Conservation (phyloP, 2,329 filamentous ascomycete genomes). For the Elsinoe perseae region DNA sequence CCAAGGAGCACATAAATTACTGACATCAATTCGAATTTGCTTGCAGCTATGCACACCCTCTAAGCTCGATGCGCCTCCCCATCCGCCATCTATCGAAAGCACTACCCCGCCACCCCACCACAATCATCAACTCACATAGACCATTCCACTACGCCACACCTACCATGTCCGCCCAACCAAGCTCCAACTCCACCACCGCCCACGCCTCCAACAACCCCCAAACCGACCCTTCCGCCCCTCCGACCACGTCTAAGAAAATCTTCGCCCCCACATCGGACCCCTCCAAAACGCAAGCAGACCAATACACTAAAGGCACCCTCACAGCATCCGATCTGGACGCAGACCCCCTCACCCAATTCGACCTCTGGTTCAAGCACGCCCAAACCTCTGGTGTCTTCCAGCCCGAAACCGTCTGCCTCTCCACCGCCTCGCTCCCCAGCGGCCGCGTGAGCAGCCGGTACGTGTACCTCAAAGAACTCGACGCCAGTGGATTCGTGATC, state of each 20-base stretch:
- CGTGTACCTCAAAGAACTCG: constrained; percentile 94
- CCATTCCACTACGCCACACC: neutral
- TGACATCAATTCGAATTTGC: neutral
- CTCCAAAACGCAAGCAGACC: constrained; percentile 58
- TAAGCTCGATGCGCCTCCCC: neutral
- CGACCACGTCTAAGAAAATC: constrained; percentile 32
- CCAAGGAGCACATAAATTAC: neutral
- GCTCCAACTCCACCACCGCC: neutral
- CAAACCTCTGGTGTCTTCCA: constrained; percentile 56
- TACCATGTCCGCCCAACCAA: neutral
- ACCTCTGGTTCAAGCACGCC: constrained; percentile 77
- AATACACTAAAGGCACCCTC: constrained; percentile 64
- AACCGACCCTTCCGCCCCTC: constrained; percentile 15
- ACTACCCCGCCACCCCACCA: constrained; percentile 7
- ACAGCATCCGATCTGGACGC: constrained; percentile 51
- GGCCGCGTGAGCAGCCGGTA: constrained; percentile 77
- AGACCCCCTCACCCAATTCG: constrained; percentile 74
- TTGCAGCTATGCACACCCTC: neutral
- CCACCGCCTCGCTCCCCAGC: constrained; percentile 74
- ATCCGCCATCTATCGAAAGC: neutral
- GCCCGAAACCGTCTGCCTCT: constrained; percentile 81
- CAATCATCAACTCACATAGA: neutral
- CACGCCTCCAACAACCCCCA: constrained; percentile 1
- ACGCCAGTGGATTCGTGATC: constrained; percentile 73
- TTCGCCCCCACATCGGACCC: constrained; percentile 58